Conservation (phyloP, 768 basidiomycete genomes). For the Naganishia friedmannii region DNA sequence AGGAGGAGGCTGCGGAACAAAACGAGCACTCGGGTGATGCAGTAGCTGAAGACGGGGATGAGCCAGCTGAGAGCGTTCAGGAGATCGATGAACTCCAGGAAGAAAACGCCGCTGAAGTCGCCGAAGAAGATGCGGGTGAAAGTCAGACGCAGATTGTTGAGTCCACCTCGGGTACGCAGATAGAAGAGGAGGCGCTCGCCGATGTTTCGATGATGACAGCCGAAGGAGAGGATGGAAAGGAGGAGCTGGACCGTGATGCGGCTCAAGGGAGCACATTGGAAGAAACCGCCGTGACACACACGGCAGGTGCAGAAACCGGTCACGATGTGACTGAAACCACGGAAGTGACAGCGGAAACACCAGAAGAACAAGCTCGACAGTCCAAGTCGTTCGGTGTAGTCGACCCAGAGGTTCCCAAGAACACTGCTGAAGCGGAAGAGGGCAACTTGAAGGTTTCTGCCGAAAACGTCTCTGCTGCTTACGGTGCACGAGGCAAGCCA, state of each 20-base stretch:
- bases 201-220: slow-evolving; percentile 25
- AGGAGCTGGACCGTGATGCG: slow-evolving; percentile 15
- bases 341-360: slow-evolving; percentile 1
- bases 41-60: background rate
- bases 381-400: background rate
- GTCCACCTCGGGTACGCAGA: slow-evolving; percentile 15
- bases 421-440: slow-evolving; percentile 27
- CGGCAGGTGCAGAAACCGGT: slow-evolving; percentile 12
- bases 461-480: slow-evolving; percentile 31
- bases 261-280: slow-evolving; percentile 3
- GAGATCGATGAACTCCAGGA: background rate
- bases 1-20: background rate
- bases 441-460: slow-evolving; percentile 30
- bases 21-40: slow-evolving; percentile 6
- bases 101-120: slow-evolving; percentile 7
- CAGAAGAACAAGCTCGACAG: background rate
- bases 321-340: slow-evolving; percentile 14
- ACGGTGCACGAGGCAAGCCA: slow-evolving; percentile 23
- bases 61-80: background rate
- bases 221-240: slow-evolving; percentile 12
- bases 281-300: background rate
- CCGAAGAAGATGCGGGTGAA: slow-evolving; percentile 54
- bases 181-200: slow-evolving; percentile 25
- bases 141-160: slow-evolving; percentile 39
- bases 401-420: slow-evolving; percentile 1